Evolutionary conservation across 1,284 basidiomycete genomes (phyloP), one percentile per base, ranked within the genome.

Genomic region (Meripilus lineatus): DNA sequence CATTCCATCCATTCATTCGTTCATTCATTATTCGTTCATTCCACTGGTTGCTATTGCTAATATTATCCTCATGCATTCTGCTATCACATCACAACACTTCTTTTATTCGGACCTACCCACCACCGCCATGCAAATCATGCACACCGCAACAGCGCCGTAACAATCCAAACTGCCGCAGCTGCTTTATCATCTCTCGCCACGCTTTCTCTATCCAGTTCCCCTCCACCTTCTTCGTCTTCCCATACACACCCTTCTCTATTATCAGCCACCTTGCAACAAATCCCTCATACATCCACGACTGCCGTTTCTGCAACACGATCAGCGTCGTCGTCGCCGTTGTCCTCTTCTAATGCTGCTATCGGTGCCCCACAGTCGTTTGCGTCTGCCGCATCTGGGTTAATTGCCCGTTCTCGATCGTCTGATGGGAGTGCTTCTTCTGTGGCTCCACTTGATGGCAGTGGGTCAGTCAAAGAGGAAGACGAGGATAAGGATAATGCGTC

Each of bases 201-300:
- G 18, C 53, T 67, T 11, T 81, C 83, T 0, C 67, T 85, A 18
- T 75, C 80, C 1, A 69, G 77, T 8, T 72, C 77, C 5, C 63
- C 65, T 3, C 58, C 68, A 3, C 70, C 52, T 10, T n/a, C 21
- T 17, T 39, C 47, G 42, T 17, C 32, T 25, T 44, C 45, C 15
- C 7, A 7, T n/a, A 15, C 42, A 15, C 8, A 35, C 33, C n/a
- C 33, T 35, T 10, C 10, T 32, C n/a, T n/a, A n/a, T 10, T n/a
- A 20, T 49, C 53, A 25, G 42, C 50, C 15, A 45, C 48, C 28
- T 43, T 43, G 3, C 28, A 30, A 30, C 10, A 8, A 10, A 30
- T 30, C n/a, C 28, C 28, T 30, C 28, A 30, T 8, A 30, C 28
- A 10, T 30, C 28, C 8, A 10, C 28, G 8, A 10, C 28, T 30